Percentiles rank a stretch among this genome's conserved stretches.
Conservation (phyloP, 2,329 filamentous ascomycete genomes). For the Zalaria obscura region DNA sequence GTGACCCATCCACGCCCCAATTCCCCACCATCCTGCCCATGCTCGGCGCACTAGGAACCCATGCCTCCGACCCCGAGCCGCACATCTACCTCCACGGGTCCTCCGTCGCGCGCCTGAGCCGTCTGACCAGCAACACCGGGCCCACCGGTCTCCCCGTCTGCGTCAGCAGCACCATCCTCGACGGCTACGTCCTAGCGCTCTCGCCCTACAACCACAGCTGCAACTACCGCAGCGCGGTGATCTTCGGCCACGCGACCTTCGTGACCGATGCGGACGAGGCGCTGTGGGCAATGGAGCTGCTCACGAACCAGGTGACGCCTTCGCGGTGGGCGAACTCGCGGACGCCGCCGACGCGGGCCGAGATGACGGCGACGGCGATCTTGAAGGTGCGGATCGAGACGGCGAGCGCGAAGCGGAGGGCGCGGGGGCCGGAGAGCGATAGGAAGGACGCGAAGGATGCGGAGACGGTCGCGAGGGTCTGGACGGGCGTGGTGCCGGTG, state of each 20-base stretch:
- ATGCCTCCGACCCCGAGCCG: constrained; percentile 46
- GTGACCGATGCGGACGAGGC: constrained; percentile 58
- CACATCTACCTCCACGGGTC: constrained; percentile 78
- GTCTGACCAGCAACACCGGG: constrained; percentile 32
- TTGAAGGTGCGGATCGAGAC: constrained; percentile 53
- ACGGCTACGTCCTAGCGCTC: constrained; percentile 66
- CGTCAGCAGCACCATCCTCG: constrained; percentile 58
- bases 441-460: constrained; percentile 37
- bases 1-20: constrained; percentile 37
- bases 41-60: constrained; percentile 73
- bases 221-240: constrained; percentile 70
- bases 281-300: constrained; percentile 61
- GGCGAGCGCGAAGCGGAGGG: constrained; percentile 62
- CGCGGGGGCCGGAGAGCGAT: constrained; percentile 50
- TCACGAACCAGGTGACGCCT: constrained; percentile 61
- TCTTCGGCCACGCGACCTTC: constrained; percentile 59
- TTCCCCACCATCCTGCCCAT: constrained; percentile 72
- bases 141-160: constrained; percentile 51
- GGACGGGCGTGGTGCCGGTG: constrained; percentile 51
- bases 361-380: constrained; percentile 63
- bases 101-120: constrained; percentile 65
- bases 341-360: constrained; percentile 54
- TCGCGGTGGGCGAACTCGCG: constrained; percentile 56
- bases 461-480: constrained; percentile 36
- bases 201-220: constrained; percentile 72